Evolutionary conservation across 1,284 basidiomycete genomes (phyloP).

Genomic region (Paramarasmius palmivorus): DNA sequence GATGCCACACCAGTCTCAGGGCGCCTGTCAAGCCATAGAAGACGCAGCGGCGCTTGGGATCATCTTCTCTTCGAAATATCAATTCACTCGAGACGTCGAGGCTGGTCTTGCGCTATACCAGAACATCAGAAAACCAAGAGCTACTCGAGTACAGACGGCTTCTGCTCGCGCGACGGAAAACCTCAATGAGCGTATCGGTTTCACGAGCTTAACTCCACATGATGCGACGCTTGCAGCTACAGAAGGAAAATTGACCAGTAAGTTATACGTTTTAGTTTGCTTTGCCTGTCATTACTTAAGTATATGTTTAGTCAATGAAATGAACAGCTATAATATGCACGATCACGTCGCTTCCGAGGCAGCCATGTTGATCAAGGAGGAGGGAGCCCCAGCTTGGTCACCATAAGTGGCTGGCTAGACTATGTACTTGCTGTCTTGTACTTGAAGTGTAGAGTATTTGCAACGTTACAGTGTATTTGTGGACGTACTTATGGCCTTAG

Average conservation of each 20-base stretch:
- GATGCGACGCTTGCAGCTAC: constrained; percentile 26
- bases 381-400: not conserved
- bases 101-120: constrained; percentile 31
- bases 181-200: constrained; percentile 34
- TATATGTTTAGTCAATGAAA: constrained; percentile 34
- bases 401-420: not conserved
- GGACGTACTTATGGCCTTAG: too few species aligned
- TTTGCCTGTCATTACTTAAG: not conserved
- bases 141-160: constrained; percentile 30
- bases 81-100: constrained; percentile 27
- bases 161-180: constrained; percentile 31
- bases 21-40: constrained; percentile 36
- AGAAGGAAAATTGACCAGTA: constrained; percentile 28
- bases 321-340: constrained; percentile 34
- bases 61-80: constrained; percentile 31
- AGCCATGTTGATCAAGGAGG: constrained; percentile 13
- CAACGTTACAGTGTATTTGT: too few species aligned
- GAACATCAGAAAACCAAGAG: constrained; percentile 31
- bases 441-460: too few species aligned
- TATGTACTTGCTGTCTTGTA: not conserved
- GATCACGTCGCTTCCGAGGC: constrained; percentile 29
- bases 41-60: constrained; percentile 35
- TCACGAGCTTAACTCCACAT: constrained; percentile 28
- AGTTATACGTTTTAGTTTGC: not conserved
- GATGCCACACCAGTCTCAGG: constrained; percentile 35